phyloP scores from a whole-genome alignment of 176 grass and related monocot species.

The Phragmites australis region DNA sequence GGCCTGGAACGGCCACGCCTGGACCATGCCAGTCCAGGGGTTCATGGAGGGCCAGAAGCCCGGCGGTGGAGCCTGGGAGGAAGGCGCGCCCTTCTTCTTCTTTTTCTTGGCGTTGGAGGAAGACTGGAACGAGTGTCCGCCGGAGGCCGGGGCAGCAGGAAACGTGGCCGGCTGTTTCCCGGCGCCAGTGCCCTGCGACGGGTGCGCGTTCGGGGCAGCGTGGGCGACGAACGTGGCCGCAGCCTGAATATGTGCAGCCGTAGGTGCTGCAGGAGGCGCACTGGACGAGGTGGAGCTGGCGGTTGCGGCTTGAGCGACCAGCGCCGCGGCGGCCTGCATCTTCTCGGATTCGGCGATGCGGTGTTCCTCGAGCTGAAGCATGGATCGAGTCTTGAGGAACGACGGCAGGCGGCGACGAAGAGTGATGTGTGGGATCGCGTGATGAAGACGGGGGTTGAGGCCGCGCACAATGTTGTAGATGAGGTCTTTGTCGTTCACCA shows the following conservation, averaged over 20 bases:
- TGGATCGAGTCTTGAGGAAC: background rate
- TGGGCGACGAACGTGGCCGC: background rate
- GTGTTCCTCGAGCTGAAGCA: background rate
- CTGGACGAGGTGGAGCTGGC: background rate
- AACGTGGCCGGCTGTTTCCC: background rate
- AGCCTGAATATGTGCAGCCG: background rate
- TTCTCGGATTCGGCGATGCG: background rate
- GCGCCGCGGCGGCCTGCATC: background rate
- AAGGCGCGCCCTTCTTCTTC: background rate
- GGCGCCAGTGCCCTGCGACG: background rate
- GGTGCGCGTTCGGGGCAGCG: background rate
- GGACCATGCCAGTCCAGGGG: background rate
- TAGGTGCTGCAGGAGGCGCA: background rate
- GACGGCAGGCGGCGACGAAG: background rate
- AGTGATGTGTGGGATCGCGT: background rate
- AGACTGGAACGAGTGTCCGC: background rate
- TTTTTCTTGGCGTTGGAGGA: background rate
- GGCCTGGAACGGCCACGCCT: background rate
- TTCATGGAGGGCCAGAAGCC: background rate
- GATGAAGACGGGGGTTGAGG: no score
- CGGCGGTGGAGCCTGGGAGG: background rate
- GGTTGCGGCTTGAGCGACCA: background rate
- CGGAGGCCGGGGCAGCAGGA: background rate
- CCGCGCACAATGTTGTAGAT: no score
- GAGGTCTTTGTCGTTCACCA: no score